Evolutionary conservation across 1,284 basidiomycete genomes (phyloP).

Genomic region (Schizophyllum amplum): DNA sequence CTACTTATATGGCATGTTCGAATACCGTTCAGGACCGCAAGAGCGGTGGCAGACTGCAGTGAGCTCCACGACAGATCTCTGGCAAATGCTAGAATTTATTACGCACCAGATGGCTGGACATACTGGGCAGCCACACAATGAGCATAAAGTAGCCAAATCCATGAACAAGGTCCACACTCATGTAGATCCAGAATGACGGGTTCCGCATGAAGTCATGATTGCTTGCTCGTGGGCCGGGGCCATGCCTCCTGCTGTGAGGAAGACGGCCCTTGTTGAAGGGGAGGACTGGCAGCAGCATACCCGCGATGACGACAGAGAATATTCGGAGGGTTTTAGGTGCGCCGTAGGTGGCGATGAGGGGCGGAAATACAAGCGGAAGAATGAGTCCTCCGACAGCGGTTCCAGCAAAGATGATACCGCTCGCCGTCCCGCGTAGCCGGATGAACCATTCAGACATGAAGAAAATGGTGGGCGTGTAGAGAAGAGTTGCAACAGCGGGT

Average conservation of each 20-base stretch:
- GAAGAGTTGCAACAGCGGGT: constrained; percentile 19
- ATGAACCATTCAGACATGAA: constrained; percentile 39
- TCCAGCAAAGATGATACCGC: constrained; percentile 34
- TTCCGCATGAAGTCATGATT: constrained; percentile 18
- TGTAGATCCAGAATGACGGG: constrained; percentile 20
- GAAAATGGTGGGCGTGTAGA: constrained; percentile 27
- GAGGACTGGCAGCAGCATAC: constrained; percentile 18
- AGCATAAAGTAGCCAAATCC: constrained; percentile 27
- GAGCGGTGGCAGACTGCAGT: constrained; percentile 19
- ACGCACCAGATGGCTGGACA: constrained; percentile 9
- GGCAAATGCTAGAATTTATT: constrained; percentile 21
- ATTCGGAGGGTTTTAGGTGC: constrained; percentile 21
- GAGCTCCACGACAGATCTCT: constrained; percentile 18
- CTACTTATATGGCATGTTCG: neutral
- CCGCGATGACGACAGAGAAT: constrained; percentile 18
- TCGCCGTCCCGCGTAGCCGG: constrained; percentile 29
- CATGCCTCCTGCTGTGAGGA: constrained; percentile 16
- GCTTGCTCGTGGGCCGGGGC: neutral
- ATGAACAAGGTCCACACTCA: constrained; percentile 27
- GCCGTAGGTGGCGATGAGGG: constrained; percentile 20
- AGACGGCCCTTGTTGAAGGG: constrained; percentile 27
- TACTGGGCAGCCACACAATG: constrained; percentile 27
- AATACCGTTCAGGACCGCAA: constrained; percentile 20
- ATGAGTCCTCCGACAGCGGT: constrained; percentile 26
- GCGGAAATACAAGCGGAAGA: constrained; percentile 25